phyloP scores from a whole-genome alignment of 768 basidiomycete genomes.

The Kwoniella botswanensis region DNA sequence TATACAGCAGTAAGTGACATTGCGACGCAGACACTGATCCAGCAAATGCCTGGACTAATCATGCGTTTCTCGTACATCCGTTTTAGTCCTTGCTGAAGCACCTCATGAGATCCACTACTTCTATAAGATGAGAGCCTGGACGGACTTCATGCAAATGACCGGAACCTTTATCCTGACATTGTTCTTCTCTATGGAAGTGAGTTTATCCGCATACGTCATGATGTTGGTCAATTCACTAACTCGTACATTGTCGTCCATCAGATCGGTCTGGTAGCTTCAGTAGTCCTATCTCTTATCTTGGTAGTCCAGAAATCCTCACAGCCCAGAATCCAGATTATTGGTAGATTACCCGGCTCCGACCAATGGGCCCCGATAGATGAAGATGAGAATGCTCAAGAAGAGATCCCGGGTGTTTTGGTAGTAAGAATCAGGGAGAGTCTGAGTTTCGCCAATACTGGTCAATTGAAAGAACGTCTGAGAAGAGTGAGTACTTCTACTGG shows the following conservation, averaged over 20 bases:
- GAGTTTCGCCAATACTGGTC: slow-evolving; percentile 95
- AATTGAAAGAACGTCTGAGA: slow-evolving; percentile 71
- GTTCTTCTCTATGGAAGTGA: slow-evolving; percentile 80
- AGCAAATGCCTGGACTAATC: no score
- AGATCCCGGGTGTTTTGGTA: slow-evolving; percentile 66
- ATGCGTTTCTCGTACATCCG: not conserved
- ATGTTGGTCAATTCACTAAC: not conserved
- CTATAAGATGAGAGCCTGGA: slow-evolving; percentile 91
- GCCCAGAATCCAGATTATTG: slow-evolving; percentile 88
- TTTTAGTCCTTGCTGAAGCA: slow-evolving; percentile 56
- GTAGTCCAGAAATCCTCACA: slow-evolving; percentile 88
- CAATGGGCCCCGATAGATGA: slow-evolving; percentile 90
- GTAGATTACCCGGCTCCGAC: slow-evolving; percentile 84
- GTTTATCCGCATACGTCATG: slow-evolving; percentile 9
- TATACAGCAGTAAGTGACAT: slow-evolving; percentile 66
- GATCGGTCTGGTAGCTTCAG: slow-evolving; percentile 84
- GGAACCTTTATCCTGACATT: slow-evolving; percentile 87
- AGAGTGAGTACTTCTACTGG: slow-evolving; percentile 64
- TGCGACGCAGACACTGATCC: no score
- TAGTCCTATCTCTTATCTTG: slow-evolving; percentile 83
- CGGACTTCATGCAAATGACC: slow-evolving; percentile 81
- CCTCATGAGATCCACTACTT: slow-evolving; percentile 87
- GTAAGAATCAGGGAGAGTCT: slow-evolving; percentile 87
- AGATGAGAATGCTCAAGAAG: slow-evolving; percentile 74
- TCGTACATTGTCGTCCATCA: slow-evolving; percentile 14